Base-by-base conservation (phyloP, 1,284 basidiomycete genomes). In the Pseudozyma flocculosa region DNA sequence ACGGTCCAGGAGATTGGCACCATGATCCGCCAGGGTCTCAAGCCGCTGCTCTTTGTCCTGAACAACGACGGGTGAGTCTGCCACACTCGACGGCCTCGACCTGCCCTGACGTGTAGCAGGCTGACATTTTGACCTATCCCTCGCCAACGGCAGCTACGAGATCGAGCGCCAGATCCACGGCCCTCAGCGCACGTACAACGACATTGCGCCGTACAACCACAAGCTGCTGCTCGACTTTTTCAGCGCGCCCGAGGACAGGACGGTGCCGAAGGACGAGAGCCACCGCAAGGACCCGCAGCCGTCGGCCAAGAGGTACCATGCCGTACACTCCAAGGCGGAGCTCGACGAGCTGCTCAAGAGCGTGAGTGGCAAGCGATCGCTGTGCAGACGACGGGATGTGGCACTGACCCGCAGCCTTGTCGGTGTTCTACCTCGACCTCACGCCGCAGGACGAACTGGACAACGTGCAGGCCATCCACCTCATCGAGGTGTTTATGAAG, bases 81-180 rank as follows among this genome's bases (percentile, higher is more conserved):
- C 26, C n/a, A n/a, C n/a, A n/a, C n/a, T n/a, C n/a, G n/a, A n/a
- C n/a, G n/a, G n/a, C n/a, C n/a, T n/a, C n/a, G n/a, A n/a, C n/a
- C n/a, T n/a, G n/a, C n/a, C n/a, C n/a, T n/a, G n/a, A n/a, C n/a
- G n/a, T n/a, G n/a, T n/a, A n/a, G n/a, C n/a, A n/a, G n/a, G n/a
- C n/a, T n/a, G n/a, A n/a, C n/a, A n/a, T n/a, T n/a, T n/a, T n/a
- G n/a, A n/a, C n/a, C n/a, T n/a, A n/a, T n/a, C n/a, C n/a, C n/a
- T n/a, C n/a, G n/a, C n/a, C 26, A 11, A 29, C 26, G 11, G 7
- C 32, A 34, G 32, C 0, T 74, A 71, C 45, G 68, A 68, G 40
- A 92, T 94, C 59, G 92, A 95, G 81, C 83, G 88, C 19, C 85
- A 84, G 72, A 84, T 91, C 61, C 86, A 90, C 74, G 89, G 87